Evolutionary conservation across 768 basidiomycete genomes (phyloP).

Genomic region (Suillus americanus): DNA sequence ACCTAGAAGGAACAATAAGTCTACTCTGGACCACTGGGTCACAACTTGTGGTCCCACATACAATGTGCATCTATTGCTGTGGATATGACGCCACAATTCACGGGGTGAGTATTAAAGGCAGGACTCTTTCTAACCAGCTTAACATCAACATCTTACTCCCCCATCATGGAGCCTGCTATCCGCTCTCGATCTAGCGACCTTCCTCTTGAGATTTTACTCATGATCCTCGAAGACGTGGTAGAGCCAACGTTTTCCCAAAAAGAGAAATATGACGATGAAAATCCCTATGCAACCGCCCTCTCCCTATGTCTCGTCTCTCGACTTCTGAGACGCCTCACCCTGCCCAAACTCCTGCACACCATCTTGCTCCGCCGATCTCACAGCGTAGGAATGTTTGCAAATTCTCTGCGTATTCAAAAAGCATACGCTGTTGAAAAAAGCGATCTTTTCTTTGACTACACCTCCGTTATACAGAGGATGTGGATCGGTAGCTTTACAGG

Average conservation of each 20-base stretch:
- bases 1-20: too few relatives aligned
- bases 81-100: too few relatives aligned
- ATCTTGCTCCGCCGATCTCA: too few relatives aligned
- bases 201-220: slow-evolving; percentile 35
- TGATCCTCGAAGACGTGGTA: slow-evolving; percentile 33
- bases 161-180: slow-evolving; percentile 6
- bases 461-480: neutral
- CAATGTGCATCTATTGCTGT: too few relatives aligned
- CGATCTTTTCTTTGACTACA: too few relatives aligned
- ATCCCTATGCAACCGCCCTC: slow-evolving; percentile 23
- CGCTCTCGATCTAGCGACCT: too few relatives aligned
- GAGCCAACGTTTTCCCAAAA: slow-evolving; percentile 15
- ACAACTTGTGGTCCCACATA: too few relatives aligned
- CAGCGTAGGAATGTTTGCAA: too few relatives aligned
- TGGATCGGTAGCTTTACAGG: neutral
- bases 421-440: too few relatives aligned
- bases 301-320: slow-evolving; percentile 35
- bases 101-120: too few relatives aligned
- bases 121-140: neutral
- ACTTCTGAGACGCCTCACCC: slow-evolving; percentile 28
- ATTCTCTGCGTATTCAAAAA: too few relatives aligned
- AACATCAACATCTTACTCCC: neutral
- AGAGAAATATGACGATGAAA: neutral
- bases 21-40: too few relatives aligned
- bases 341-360: slow-evolving; percentile 23